A percentile compares a stretch with the other conserved stretches of the same genome.
phyloP scores from a whole-genome alignment of 2,329 filamentous ascomycete species.

The Aschersonia sp. region DNA sequence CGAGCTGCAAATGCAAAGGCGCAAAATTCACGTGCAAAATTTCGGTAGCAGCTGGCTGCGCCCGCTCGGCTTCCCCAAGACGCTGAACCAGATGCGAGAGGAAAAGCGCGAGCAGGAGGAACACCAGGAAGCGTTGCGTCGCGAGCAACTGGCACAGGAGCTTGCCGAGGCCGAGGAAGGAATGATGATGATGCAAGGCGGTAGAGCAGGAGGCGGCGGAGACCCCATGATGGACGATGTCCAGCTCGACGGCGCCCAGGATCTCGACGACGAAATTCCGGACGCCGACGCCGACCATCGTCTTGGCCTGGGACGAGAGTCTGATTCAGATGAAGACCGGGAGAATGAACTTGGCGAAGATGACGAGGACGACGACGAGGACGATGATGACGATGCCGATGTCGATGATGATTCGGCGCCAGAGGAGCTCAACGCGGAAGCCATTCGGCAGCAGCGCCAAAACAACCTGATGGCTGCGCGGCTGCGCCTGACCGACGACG shows the following conservation, averaged over 20 bases:
- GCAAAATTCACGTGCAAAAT: constrained; percentile 68
- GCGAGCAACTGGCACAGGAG: constrained; percentile 59
- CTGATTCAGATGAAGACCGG: constrained; percentile 23
- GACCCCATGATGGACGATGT: constrained; percentile 33
- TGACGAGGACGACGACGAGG: too few relatives aligned
- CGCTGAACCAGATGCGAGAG: constrained; percentile 77
- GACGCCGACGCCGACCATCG: constrained; percentile 39
- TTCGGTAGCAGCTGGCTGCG: constrained; percentile 86
- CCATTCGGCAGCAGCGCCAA: constrained; percentile 26
- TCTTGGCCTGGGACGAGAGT: constrained; percentile 31
- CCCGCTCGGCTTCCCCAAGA: constrained; percentile 78
- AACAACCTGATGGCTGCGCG: constrained; percentile 33
- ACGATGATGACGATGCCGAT: constrained; percentile 14
- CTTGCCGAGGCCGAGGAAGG: constrained; percentile 49
- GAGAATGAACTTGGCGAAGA: constrained; percentile 22
- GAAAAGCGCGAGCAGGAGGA: constrained; percentile 82
- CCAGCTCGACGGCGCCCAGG: constrained; percentile 39
- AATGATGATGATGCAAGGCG: constrained; percentile 21
- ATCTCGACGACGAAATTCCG: constrained; percentile 62
- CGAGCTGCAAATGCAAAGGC: constrained; percentile 60
- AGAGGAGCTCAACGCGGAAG: constrained; percentile 20
- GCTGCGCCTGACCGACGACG: constrained; percentile 44
- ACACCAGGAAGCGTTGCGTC: constrained; percentile 57
- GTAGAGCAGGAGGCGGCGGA: too few relatives aligned
- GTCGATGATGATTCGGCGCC: constrained; percentile 20